Evolutionary conservation across 2,329 filamentous ascomycete species (phyloP), one percentile per base, ranked within the genome.

Genomic region (Fusarium sp.): DNA sequence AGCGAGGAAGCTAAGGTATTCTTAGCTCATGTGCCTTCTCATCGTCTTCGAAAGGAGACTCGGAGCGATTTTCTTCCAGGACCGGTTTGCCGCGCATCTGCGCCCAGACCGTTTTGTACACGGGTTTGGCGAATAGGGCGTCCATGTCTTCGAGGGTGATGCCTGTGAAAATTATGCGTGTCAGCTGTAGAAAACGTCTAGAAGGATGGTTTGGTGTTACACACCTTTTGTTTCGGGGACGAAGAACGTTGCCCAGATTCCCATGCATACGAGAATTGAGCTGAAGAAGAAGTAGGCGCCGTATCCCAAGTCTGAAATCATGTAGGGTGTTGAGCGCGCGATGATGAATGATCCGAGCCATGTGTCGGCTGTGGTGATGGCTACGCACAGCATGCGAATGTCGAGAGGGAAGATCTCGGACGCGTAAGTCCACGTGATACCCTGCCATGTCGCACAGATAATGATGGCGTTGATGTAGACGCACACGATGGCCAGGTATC

Each of bases 251-350:
- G 86, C 82, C 78, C 85, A 88, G 47, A 86, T 75, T 15, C 85
- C 81, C 71, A 86, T 84, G 33, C 81, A 69, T 21, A 87, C 80
- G 54, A 87, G 61, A 33, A 87, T 80, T 0, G 82, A 79, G 7
- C 84, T 86, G 70, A 88, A 89, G 79, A 88, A 85, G 64, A 89
- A 86, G 75, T 87, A 89, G 1, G 86, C 86, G 12, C 87, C 87
- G 69, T 86, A 88, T 2, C 82, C 81, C 2, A 85, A 77, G 9
- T 78, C 76, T 1, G 79, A 82, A 21, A 84, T 81, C 83, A 85
- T 85, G 64, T 83, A 83, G 0, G 83, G 83, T 0, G 81, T 83
- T 28, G 81, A 79, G 32, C 82, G 79, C 5, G 82, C 82, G 47
- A 84, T 82, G 75, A 84, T 77, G 66, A 84, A 84, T 5, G 80